phyloP scores from a whole-genome alignment of 202 grass and related monocot genomes.

The Zoysia matrella region DNA sequence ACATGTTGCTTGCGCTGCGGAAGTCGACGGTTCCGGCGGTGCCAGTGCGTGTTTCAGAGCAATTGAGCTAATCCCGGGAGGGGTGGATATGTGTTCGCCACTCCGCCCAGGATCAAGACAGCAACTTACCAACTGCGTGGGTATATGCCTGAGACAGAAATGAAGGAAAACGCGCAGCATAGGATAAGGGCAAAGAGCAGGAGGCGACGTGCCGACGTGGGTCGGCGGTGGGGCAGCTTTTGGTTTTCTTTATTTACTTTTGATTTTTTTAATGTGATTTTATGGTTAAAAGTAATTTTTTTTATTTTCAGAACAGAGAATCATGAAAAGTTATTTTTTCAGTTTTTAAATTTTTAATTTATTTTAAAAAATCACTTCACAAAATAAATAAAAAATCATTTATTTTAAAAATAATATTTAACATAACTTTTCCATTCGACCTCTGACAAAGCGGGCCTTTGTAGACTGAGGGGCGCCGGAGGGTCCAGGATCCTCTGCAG shows the following conservation, averaged over 20 bases:
- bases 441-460: no score
- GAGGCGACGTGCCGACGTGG: neutral
- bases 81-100: slow-evolving; percentile 31
- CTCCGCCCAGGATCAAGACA: slow-evolving; percentile 21
- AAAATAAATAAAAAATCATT: no score
- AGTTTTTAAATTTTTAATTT: no score
- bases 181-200: slow-evolving; percentile 53
- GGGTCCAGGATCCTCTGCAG: no score
- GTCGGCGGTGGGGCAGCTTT: slow-evolving; percentile 33
- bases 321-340: no score
- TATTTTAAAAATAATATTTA: no score
- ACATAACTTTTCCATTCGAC: no score
- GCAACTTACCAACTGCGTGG: slow-evolving; percentile 23
- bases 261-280: no score
- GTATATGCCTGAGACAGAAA: neutral
- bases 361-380: no score
- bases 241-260: neutral
- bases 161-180: slow-evolving; percentile 4
- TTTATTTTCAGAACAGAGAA: no score
- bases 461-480: no score
- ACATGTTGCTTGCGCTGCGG: slow-evolving; percentile 42
- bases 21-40: slow-evolving; percentile 22
- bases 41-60: slow-evolving; percentile 26
- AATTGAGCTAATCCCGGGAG: slow-evolving; percentile 46
- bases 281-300: no score